Evolutionary conservation across 768 basidiomycete genomes (phyloP), one percentile per base, ranked within the genome.

Genomic region (Podaxis sp.): DNA sequence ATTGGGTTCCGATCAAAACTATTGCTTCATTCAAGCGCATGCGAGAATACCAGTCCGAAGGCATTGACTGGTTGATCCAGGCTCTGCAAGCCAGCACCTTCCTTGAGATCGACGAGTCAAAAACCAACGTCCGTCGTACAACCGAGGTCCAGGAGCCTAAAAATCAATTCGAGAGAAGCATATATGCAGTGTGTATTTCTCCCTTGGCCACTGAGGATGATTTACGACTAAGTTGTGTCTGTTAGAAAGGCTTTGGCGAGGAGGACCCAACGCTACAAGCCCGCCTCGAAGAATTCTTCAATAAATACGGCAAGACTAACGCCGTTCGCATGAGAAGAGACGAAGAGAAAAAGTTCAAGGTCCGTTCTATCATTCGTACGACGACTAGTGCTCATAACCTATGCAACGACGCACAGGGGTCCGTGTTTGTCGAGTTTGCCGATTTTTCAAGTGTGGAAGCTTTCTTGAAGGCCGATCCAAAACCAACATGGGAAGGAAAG

Each of bases 21-120:
- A 85, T 98, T 61, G 82, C 90, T 5, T 95, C 93, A 6, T 98
- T 98, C 86, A 96, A 96, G 75, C 91, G 95, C 64, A 98, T 98
- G 96, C 81, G 85, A 43, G 90, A 91, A 29, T 91, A 83, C 70
- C 74, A 76, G 49, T 55, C 80, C 2, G 71, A 80, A 33, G 93
- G 93, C 5, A 63, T 81, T 17, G 83, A 84, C 19, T 94, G 91
- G 82, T 79, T 97, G 63, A 80, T 82, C 4, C 78, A 83, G 22
- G 89, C 87, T n/a, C 78, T 98, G n/a, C 74, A 75, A 54, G 63
- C 73, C 12, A 82, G 73, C 65, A 73, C 74, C 29, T 79, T 78
- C 67, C 82, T 98, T 46, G 92, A 93, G 71, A 82, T 96, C 5
- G 89, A 92, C 68, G 87, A 85, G 57, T 80, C 82, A 5, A 87